phyloP scores from a whole-genome alignment of 345 rosid species.

The Eucalyptus pauciflora region DNA sequence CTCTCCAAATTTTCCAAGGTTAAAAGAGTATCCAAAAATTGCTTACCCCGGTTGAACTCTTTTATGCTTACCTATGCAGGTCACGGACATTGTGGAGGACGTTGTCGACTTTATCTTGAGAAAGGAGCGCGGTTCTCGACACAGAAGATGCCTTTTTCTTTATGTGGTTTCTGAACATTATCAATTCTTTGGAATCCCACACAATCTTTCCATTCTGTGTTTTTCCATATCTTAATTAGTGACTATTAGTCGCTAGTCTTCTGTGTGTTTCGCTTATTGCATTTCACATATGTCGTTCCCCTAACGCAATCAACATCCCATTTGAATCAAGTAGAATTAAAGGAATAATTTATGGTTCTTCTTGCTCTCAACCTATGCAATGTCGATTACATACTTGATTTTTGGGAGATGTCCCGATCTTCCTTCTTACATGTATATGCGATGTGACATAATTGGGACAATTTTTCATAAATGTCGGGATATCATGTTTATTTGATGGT shows the following conservation, averaged over 20 bases:
- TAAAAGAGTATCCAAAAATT: neutral
- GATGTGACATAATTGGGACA: too few relatives aligned
- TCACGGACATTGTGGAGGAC: conserved; percentile 66
- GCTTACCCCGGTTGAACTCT: neutral
- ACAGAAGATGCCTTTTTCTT: neutral
- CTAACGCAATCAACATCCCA: neutral
- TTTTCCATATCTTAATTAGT: neutral
- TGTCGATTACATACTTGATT: neutral
- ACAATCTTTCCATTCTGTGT: neutral
- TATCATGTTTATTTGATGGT: too few relatives aligned
- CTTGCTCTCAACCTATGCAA: neutral
- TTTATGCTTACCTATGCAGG: conserved; percentile 23
- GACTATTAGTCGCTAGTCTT: neutral
- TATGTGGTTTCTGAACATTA: neutral
- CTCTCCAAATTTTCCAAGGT: neutral
- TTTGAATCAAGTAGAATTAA: neutral
- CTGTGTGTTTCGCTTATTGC: neutral
- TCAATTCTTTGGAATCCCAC: neutral
- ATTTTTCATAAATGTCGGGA: too few relatives aligned
- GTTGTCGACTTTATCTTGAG: conserved; percentile 59
- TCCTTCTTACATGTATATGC: neutral
- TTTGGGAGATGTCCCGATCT: neutral
- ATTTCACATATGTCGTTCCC: neutral
- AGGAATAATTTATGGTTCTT: neutral
- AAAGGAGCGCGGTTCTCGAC: conserved; percentile 16